A percentile compares a stretch with the other conserved stretches of the same genome.
Conservation (phyloP, 1,139 yeast genomes). For the Protomyces pachydermus region DNA sequence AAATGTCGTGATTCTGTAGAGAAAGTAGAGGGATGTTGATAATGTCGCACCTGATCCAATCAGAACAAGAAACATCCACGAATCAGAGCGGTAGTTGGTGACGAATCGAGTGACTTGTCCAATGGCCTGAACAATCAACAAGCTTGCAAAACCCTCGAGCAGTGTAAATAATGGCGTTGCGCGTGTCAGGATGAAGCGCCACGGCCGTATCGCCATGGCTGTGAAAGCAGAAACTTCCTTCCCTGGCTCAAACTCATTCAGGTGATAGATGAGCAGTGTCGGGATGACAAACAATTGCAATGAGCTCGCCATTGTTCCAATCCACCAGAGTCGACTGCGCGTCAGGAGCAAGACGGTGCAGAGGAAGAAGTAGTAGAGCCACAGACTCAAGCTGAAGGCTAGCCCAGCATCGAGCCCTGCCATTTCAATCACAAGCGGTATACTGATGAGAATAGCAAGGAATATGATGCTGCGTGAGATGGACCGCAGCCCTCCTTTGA, state of each 20-base stretch:
- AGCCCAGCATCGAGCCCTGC: background rate
- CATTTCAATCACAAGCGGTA: background rate
- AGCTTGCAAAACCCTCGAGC: conserved; percentile 86
- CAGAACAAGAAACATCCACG: conserved; percentile 71
- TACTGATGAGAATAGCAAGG: background rate
- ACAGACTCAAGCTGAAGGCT: background rate
- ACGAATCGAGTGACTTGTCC: conserved; percentile 80
- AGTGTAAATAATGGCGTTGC: conserved; percentile 84
- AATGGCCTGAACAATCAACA: conserved; percentile 80
- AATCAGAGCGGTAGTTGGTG: conserved; percentile 60
- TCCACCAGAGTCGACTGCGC: background rate
- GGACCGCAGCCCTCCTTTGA: background rate
- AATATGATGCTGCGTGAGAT: background rate
- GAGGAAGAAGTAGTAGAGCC: background rate
- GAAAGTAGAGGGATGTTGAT: conserved; percentile 69
- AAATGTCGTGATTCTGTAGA: conserved; percentile 76
- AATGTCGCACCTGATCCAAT: conserved; percentile 69
- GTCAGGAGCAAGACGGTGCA: background rate
- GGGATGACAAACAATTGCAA: background rate
- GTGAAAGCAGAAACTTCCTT: background rate
- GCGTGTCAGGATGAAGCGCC: conserved; percentile 43
- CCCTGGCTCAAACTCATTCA: background rate
- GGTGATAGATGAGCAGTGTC: background rate
- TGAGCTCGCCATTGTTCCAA: background rate
- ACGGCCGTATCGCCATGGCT: background rate